These are phyloP conservation scores for Nidularia pulvinata DNA, from an alignment of 768 basidiomycete genomes.

Conservation along the genomic window DNA sequence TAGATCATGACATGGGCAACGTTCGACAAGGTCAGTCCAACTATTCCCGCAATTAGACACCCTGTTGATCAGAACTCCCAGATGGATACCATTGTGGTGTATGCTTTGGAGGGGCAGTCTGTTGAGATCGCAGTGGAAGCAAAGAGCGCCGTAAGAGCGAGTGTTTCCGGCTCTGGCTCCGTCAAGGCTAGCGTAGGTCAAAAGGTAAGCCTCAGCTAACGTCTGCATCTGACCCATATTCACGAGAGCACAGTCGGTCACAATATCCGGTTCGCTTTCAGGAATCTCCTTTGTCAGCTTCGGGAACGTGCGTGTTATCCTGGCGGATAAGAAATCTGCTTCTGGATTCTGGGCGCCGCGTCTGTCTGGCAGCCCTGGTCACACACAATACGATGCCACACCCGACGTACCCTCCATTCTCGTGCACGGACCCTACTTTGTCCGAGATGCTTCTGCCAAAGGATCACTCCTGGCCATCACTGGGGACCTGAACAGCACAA, in stretches of 20 bases:
- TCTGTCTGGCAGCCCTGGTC: constrained; percentile 21
- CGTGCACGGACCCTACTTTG: constrained; percentile 30
- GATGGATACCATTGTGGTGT: constrained; percentile 31
- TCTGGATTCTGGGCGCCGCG: constrained; percentile 64
- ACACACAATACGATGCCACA: constrained; percentile 21
- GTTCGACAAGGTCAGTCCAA: constrained; percentile 20
- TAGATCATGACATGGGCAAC: constrained; percentile 39
- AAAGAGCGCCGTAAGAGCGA: constrained; percentile 3
- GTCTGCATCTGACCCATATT: background rate
- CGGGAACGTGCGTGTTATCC: constrained; percentile 48
- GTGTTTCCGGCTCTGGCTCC: constrained; percentile 13
- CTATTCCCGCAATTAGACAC: background rate
- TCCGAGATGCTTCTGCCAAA: constrained; percentile 21
- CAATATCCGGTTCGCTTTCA: constrained; percentile 39
- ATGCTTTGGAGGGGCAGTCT: constrained; percentile 32
- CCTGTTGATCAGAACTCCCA: background rate
- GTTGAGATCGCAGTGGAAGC: constrained; percentile 21
- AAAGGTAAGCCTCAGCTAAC: constrained; percentile 7
- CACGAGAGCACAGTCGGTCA: constrained; percentile 28
- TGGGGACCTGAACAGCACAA: constrained; percentile 58
- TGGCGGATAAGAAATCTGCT: constrained; percentile 57
- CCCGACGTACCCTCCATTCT: constrained; percentile 24
- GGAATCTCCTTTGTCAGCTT: constrained; percentile 36
- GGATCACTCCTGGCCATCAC: constrained; percentile 22
- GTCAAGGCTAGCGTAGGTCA: constrained; percentile 13